Evolutionary conservation across 768 basidiomycete species (phyloP).

Genomic region (Suillus luteus): DNA sequence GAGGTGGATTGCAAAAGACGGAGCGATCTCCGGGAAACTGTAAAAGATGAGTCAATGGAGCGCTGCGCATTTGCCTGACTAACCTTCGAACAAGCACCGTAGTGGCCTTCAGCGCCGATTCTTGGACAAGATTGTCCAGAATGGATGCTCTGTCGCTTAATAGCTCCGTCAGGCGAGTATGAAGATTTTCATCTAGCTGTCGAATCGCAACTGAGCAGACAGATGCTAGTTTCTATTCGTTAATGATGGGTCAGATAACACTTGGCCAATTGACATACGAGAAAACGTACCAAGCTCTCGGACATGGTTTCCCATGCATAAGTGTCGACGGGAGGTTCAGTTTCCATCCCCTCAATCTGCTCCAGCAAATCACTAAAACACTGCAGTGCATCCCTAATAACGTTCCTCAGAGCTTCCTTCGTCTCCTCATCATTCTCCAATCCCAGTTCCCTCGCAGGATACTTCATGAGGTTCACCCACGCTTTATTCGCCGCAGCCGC

Average conservation of each 20-base stretch:
- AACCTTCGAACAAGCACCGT: conserved; percentile 85
- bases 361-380: conserved; percentile 76
- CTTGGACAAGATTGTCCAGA: conserved; percentile 82
- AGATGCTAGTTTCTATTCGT: conserved; percentile 78
- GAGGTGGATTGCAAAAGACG: conserved; percentile 73
- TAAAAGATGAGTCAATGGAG: neutral
- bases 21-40: conserved; percentile 82
- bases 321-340: conserved; percentile 78
- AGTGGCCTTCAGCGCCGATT: conserved; percentile 85
- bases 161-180: conserved; percentile 68
- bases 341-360: conserved; percentile 83
- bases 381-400: conserved; percentile 65
- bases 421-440: conserved; percentile 40
- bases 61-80: conserved; percentile 16
- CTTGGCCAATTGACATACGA: neutral
- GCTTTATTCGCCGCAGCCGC: conserved; percentile 85
- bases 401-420: conserved; percentile 44
- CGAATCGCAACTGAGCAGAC: conserved; percentile 75
- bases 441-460: conserved; percentile 42
- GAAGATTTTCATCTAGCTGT: conserved; percentile 68
- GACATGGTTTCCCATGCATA: conserved; percentile 94
- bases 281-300: conserved; percentile 69
- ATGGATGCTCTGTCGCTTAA: conserved; percentile 82
- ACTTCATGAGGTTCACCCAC: conserved; percentile 69
- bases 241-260: neutral